These are phyloP conservation scores for Panicum hallii DNA, from an alignment of 202 grass and related monocot species.

Conservation along the genomic window DNA sequence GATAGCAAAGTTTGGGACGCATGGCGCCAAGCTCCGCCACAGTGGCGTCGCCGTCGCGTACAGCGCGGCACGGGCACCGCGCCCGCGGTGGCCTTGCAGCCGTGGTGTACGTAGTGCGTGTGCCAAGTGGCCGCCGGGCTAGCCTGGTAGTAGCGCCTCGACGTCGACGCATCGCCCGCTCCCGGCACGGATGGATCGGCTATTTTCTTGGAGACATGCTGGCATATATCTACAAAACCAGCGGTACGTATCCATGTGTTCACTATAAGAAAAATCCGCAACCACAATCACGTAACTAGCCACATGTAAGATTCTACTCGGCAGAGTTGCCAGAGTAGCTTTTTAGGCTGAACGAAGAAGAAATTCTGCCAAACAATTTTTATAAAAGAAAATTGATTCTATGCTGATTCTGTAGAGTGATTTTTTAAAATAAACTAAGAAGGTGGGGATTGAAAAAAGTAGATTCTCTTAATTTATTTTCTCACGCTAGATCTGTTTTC, in stretches of 20 bases:
- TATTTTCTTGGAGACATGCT: neutral
- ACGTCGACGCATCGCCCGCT: neutral
- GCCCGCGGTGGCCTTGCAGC: neutral
- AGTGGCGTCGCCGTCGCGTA: neutral
- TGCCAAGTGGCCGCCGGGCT: neutral
- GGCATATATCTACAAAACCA: neutral
- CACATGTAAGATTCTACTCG: no score
- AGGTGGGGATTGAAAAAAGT: no score
- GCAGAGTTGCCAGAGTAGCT: no score
- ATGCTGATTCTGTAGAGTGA: no score
- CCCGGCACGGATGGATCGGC: no score
- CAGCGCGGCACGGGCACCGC: neutral
- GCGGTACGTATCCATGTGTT: neutral
- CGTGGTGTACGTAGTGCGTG: neutral
- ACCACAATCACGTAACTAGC: neutral
- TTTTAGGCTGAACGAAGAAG: no score
- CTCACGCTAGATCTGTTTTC: no score
- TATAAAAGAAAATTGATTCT: no score
- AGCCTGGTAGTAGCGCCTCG: neutral
- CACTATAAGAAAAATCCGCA: neutral
- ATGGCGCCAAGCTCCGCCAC: neutral
- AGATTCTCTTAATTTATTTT: no score
- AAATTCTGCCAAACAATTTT: no score
- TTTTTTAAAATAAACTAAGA: no score
- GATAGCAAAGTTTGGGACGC: neutral